Percentiles rank a stretch among this genome's conserved stretches.
Evolutionary conservation across 371 early-diverging fungal genomes (phyloP).

Genomic region (Rhizopus microsporus): DNA sequence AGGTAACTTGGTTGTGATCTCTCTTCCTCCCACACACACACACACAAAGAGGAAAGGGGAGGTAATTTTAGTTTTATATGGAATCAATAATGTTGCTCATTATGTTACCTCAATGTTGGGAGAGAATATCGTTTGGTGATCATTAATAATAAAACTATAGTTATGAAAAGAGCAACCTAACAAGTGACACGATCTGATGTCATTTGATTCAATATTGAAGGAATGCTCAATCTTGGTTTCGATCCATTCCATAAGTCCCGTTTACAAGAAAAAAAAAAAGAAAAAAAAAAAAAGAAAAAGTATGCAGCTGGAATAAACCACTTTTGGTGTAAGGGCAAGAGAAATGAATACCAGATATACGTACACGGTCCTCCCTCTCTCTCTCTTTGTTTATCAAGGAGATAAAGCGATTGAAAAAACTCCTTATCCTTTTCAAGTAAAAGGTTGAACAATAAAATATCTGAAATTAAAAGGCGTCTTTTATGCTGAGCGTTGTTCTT

Average conservation of each 20-base stretch:
- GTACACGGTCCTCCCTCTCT: too few relatives aligned
- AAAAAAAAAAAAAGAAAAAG: conserved; percentile 4
- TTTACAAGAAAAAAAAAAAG: not conserved
- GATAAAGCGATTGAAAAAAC: too few relatives aligned
- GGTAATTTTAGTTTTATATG: too few relatives aligned
- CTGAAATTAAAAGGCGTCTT: too few relatives aligned
- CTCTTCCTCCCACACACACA: not conserved
- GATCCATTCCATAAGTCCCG: not conserved
- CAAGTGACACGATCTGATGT: not conserved
- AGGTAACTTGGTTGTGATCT: not conserved
- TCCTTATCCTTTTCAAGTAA: too few relatives aligned
- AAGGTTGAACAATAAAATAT: too few relatives aligned
- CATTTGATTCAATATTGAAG: not conserved
- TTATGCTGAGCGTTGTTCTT: too few relatives aligned
- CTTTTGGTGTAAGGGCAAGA: too few relatives aligned
- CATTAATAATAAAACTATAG: not conserved
- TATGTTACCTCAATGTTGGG: conserved; percentile 1
- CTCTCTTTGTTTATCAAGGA: too few relatives aligned
- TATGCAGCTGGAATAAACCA: too few relatives aligned
- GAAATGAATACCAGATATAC: too few relatives aligned
- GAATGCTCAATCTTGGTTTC: conserved; percentile 2
- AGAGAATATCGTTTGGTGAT: not conserved
- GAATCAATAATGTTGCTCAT: too few relatives aligned
- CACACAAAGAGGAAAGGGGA: not conserved
- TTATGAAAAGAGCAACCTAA: conserved; percentile 12